Percentiles rank a stretch among this genome's conserved stretches.
phyloP scores from a whole-genome alignment of 129 eudicot genomes.

The sunflower (Helianthus annuus) region HanXRQr2.0-SUNRISE NC_035443.2:171594429-171594928 shows the following conservation, averaged over 20 bases:
- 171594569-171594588: slow-evolving; percentile 56
- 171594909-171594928: too few species aligned
- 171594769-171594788: background rate
- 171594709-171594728: slow-evolving; percentile 30
- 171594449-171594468: slow-evolving; percentile 58
- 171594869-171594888: background rate
- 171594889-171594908: too few species aligned
- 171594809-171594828: background rate
- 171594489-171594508: slow-evolving; percentile 64
- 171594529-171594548: slow-evolving; percentile 42
- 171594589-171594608: slow-evolving; percentile 59
- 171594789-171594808: slow-evolving; percentile 2
- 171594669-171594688: slow-evolving; percentile 62
- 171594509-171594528: slow-evolving; percentile 45
- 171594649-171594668: slow-evolving; percentile 42
- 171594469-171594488: slow-evolving; percentile 57
- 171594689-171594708: slow-evolving; percentile 55
- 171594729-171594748: slow-evolving; percentile 1
- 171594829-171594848: background rate
- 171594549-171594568: slow-evolving; percentile 53
- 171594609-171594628: slow-evolving; percentile 56
- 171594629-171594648: slow-evolving; percentile 41
- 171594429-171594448: slow-evolving; percentile 41
- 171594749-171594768: background rate
- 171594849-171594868: background rate